Evolutionary conservation across 495 filamentous ascomycete genomes (phyloP), one percentile per base, ranked within the genome.

Genomic region (Xylaria acuta): DNA sequence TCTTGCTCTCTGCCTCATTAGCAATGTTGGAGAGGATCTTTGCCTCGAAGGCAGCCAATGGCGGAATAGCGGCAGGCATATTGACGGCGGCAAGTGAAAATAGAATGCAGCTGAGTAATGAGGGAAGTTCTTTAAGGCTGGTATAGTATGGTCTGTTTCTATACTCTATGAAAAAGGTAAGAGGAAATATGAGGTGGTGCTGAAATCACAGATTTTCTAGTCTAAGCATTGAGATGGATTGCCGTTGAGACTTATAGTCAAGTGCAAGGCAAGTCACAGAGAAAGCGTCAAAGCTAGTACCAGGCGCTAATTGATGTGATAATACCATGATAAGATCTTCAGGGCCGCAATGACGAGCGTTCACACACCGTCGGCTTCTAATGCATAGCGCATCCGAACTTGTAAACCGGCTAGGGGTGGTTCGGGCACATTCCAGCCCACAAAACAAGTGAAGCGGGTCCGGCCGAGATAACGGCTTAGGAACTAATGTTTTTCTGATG

Each of bases 1-100:
- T 84, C 65, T 77, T 80, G 60, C 30, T 70, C 16, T 62, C 14
- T n/a, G 72, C 62, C 53, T 79, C 74, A 36, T 68, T 68, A 36
- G 67, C 66, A 36, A 73, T 60, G 56, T 78, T 67, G 69, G 71
- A 66, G 34, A 59, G 14, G 34, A 0, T 34, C 32, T 59, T 59
- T 38, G 16, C 56, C 56, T 38, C 56, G 16, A 38, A 18, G 32
- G 32, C 56, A 12, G 73, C 64, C 56, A 77, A 75, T 47, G 73
- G 72, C 20, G 77, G 75, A 32, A 81, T 69, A 25, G 81, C 77
- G 67, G 75, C 64, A 77, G 82, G 80, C 78, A 83, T 83, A 8
- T 77, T 75, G 76, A 62, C 34, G 27, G 30, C 4, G 22, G 22
- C 2, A 36, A 30, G 16, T 2, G 27, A 27, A 12, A 18, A n/a